Evolutionary conservation across 768 basidiomycete species (phyloP).

Genomic region (Phylloporus arenicola): DNA sequence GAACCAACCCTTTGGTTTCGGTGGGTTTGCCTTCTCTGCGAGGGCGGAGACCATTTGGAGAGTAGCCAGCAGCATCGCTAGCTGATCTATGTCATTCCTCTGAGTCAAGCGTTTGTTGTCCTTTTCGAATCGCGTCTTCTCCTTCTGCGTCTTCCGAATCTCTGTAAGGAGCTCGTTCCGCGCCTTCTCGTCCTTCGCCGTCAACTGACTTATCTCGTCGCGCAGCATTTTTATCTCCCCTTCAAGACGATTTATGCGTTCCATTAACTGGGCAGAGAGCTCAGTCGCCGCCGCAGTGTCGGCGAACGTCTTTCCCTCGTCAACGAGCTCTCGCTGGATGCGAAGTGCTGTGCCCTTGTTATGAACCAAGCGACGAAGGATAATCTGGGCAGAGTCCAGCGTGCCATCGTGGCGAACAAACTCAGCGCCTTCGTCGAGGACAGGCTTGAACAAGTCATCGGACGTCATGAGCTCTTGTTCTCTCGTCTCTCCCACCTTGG

Average conservation of each 20-base stretch:
- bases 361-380: background rate
- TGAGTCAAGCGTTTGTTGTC: background rate
- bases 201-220: background rate
- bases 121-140: background rate
- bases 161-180: background rate
- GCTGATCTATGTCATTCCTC: background rate
- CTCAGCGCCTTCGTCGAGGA: background rate
- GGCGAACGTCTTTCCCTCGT: background rate
- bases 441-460: background rate
- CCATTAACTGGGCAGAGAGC: background rate
- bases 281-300: background rate
- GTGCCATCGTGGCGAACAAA: background rate
- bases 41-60: background rate
- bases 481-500: background rate
- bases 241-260: background rate
- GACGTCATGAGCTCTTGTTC: background rate
- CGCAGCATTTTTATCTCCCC: background rate
- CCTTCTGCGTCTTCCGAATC: background rate
- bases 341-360: background rate
- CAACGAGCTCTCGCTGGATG: background rate
- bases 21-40: background rate
- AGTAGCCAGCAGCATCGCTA: background rate
- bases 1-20: conserved; percentile 1
- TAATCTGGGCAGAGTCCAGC: background rate
- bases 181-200: background rate